phyloP scores from a whole-genome alignment of 2,329 filamentous ascomycete genomes.

The Trichophyton verrucosum region DNA sequence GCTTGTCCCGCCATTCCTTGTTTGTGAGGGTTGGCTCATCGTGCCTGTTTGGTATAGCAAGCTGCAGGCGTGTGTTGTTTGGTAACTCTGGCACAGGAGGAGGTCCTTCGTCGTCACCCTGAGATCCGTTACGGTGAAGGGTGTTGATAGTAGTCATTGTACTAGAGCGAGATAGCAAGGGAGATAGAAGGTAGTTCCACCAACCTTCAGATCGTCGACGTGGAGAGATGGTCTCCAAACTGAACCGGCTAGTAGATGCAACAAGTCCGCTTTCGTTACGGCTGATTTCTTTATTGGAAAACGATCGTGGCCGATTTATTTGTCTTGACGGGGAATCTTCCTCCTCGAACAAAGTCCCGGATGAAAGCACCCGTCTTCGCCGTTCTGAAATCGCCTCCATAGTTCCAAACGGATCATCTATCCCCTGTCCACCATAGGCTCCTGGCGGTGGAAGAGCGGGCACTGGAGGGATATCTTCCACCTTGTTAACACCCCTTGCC shows the following conservation, averaged over 20 bases:
- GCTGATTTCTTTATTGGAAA: background rate
- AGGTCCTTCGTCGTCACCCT: constrained; percentile 7
- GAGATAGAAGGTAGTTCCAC: constrained; percentile 39
- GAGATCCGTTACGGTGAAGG: constrained; percentile 15
- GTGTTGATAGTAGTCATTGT: constrained; percentile 20
- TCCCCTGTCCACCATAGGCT: constrained; percentile 12
- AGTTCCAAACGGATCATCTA: constrained; percentile 11
- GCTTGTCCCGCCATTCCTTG: constrained; percentile 8
- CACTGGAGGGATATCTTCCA: constrained; percentile 26
- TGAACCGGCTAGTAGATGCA: constrained; percentile 18
- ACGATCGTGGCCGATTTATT: background rate
- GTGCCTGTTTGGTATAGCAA: constrained; percentile 12
- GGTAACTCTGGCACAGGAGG: constrained; percentile 13
- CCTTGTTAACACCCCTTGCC: constrained; percentile 8
- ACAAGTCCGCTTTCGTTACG: constrained; percentile 15
- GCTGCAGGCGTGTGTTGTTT: constrained; percentile 15
- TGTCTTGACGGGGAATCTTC: constrained; percentile 10
- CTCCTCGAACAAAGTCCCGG: constrained; percentile 28
- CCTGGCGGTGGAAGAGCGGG: constrained; percentile 29
- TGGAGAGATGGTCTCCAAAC: constrained; percentile 26
- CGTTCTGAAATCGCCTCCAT: constrained; percentile 9
- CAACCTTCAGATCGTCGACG: constrained; percentile 37
- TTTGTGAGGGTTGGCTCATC: background rate
- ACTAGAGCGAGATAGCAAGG: constrained; percentile 29
- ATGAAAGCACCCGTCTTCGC: constrained; percentile 24